Conservation (phyloP, 495 filamentous ascomycete genomes). For the Cryomyces antarcticus region DNA sequence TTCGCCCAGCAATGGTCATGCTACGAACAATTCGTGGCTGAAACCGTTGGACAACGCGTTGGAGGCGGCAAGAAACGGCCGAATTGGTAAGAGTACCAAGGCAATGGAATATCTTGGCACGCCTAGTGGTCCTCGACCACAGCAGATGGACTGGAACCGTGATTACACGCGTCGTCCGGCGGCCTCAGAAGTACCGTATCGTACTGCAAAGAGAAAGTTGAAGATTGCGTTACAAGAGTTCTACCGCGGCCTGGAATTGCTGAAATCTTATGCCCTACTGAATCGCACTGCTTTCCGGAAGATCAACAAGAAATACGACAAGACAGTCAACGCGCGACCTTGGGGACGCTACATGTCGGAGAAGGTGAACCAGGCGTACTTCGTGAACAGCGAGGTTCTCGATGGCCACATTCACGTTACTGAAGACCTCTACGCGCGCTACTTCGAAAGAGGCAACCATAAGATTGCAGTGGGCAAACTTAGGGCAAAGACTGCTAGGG, state of each 20-base stretch:
- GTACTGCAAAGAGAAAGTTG: conserved; percentile 71
- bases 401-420: conserved; percentile 57
- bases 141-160: conserved; percentile 9
- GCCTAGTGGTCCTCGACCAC: conserved; percentile 15
- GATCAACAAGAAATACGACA: conserved; percentile 98
- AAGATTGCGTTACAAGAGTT: conserved; percentile 81
- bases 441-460: conserved; percentile 76
- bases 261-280: conserved; percentile 74
- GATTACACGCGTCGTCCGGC: conserved; percentile 19
- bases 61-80: conserved; percentile 10
- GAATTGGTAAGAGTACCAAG: conserved; percentile 36
- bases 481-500: conserved; percentile 39
- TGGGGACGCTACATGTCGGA: conserved; percentile 74
- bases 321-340: conserved; percentile 57
- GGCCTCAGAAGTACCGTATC: conserved; percentile 43
- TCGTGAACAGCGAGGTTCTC: conserved; percentile 64
- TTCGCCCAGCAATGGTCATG: neutral
- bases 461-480: conserved; percentile 81
- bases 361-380: conserved; percentile 75
- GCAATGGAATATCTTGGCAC: conserved; percentile 32
- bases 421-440: conserved; percentile 81
- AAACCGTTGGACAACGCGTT: conserved; percentile 16
- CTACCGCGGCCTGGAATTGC: conserved; percentile 73
- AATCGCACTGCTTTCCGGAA: conserved; percentile 90
- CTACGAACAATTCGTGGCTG: conserved; percentile 6